Evolutionary conservation across 257 asterid species (phyloP).

Genomic region (Plantago major): DNA sequence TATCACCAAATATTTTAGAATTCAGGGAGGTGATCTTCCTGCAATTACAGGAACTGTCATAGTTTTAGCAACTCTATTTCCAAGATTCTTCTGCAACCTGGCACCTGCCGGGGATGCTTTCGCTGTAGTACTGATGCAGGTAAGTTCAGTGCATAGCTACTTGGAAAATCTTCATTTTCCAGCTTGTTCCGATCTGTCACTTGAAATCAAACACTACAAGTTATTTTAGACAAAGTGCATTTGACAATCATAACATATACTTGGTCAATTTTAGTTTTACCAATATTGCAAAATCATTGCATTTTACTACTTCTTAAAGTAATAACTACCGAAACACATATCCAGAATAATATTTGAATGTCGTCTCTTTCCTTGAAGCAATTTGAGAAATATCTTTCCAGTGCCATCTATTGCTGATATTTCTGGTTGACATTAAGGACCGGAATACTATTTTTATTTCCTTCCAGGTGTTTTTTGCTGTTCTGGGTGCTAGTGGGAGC

Average conservation of each 20-base stretch:
- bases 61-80: slow-evolving; percentile 58
- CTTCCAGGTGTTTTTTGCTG: slow-evolving; percentile 66
- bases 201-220: too few species aligned
- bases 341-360: too few species aligned
- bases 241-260: too few species aligned
- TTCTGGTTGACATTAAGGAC: too few species aligned
- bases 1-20: slow-evolving; percentile 29
- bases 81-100: slow-evolving; percentile 47
- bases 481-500: slow-evolving; percentile 84
- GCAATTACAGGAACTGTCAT: slow-evolving; percentile 66
- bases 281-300: too few species aligned
- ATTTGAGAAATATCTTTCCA: too few species aligned
- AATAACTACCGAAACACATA: too few species aligned
- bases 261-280: too few species aligned
- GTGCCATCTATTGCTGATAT: too few species aligned
- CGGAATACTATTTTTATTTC: not conserved
- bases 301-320: too few species aligned
- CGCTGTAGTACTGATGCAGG: slow-evolving; percentile 45
- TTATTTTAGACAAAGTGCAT: too few species aligned
- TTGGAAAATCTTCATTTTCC: not conserved
- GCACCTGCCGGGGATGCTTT: slow-evolving; percentile 77
- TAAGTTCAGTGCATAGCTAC: slow-evolving; percentile 52
- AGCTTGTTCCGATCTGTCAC: not conserved
- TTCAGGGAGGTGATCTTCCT: slow-evolving; percentile 67
- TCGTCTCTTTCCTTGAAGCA: too few species aligned